These are phyloP conservation scores for Ascodesmis nigricans DNA, from an alignment of 495 filamentous ascomycete species.

Conservation along the genomic window DNA sequence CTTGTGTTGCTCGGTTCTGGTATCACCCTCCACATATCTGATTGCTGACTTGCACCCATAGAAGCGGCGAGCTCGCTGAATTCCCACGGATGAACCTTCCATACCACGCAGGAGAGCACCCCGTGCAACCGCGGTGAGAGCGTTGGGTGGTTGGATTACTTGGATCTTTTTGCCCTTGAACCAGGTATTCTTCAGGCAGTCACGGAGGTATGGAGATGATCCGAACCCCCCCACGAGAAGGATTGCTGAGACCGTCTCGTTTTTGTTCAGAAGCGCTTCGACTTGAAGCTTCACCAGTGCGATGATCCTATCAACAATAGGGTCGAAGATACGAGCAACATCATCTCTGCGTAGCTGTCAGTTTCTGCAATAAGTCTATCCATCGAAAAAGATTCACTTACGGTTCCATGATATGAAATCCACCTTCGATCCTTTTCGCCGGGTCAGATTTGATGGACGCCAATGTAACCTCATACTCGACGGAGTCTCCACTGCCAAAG, in stretches of 20 bases:
- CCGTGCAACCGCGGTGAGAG: conserved; percentile 26
- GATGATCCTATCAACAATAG: conserved; percentile 35
- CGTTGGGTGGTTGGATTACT: conserved; percentile 39
- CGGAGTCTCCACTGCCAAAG: conserved; percentile 19
- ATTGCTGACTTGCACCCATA: no score
- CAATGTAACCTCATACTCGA: conserved; percentile 20
- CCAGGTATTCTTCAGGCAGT: conserved; percentile 27
- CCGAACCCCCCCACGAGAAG: conserved; percentile 52
- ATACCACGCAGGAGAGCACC: conserved; percentile 15
- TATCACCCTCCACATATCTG: no score
- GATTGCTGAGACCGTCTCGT: conserved; percentile 16
- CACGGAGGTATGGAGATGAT: conserved; percentile 41
- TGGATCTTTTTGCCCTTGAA: conserved; percentile 24
- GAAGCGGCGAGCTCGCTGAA: no score
- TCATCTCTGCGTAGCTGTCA: no score
- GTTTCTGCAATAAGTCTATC: no score
- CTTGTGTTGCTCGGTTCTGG: no score
- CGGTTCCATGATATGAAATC: conserved; percentile 38
- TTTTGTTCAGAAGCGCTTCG: neutral
- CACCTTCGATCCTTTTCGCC: conserved; percentile 36
- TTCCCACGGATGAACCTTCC: no score
- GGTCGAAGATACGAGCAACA: conserved; percentile 37
- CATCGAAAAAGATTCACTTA: no score
- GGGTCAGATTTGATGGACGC: no score
- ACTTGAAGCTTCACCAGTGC: conserved; percentile 38